These are phyloP conservation scores for Neostapfia colusana DNA, from an alignment of 176 grass and related monocot genomes.

Conservation along the genomic window DNA sequence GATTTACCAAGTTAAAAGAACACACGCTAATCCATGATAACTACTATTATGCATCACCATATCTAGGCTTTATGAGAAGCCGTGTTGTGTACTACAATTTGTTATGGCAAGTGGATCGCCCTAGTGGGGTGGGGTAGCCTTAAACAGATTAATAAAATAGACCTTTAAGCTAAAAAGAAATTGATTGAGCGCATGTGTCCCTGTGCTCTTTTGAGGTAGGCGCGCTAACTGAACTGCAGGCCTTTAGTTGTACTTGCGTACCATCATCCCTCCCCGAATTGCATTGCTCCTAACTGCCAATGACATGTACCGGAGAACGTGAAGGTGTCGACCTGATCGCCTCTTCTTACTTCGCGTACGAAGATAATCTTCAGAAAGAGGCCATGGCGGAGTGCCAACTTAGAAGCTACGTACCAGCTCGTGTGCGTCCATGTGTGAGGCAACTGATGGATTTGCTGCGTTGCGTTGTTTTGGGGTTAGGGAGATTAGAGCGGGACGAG, in stretches of 20 bases:
- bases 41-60: neutral
- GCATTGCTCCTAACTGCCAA: neutral
- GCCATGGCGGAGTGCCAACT: conserved; percentile 19
- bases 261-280: neutral
- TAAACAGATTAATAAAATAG: conserved; percentile 33
- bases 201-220: conserved; percentile 22
- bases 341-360: neutral
- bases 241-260: conserved; percentile 12
- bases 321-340: conserved; percentile 46
- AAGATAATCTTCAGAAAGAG: neutral
- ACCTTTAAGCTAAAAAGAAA: conserved; percentile 32
- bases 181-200: conserved; percentile 34
- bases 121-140: conserved; percentile 9
- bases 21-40: neutral
- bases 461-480: neutral
- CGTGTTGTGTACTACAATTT: neutral
- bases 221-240: conserved; percentile 11
- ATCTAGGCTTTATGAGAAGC: neutral
- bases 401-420: conserved; percentile 18
- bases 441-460: conserved; percentile 20
- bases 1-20: neutral
- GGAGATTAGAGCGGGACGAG: neutral
- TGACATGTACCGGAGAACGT: conserved; percentile 39
- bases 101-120: conserved; percentile 28
- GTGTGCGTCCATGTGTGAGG: conserved; percentile 37